Evolutionary conservation across 2,329 filamentous ascomycete species (phyloP).

Genomic region (Calycina marina): DNA sequence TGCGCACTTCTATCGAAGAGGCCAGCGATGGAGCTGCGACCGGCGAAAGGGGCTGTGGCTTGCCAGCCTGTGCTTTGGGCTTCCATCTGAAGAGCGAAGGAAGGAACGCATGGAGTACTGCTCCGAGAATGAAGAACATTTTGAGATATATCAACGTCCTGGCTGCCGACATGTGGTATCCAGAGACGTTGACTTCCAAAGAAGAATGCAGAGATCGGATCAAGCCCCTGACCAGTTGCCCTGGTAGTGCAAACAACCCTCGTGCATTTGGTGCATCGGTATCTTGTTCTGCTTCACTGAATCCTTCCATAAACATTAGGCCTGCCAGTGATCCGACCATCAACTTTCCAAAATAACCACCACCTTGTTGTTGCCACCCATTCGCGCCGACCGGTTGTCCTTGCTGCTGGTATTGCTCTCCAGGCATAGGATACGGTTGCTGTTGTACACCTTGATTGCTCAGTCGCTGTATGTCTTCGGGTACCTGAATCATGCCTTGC

Average conservation of each 20-base stretch:
- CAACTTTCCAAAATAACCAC: slow-evolving; percentile 49
- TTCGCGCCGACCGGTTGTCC: slow-evolving; percentile 39
- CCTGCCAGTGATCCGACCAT: slow-evolving; percentile 89
- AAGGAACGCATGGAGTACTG: slow-evolving; percentile 38
- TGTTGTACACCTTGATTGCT: slow-evolving; percentile 14
- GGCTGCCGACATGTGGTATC: slow-evolving; percentile 33
- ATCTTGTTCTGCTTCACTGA: slow-evolving; percentile 47
- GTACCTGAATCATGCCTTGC: slow-evolving; percentile 49
- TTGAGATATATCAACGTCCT: slow-evolving; percentile 37
- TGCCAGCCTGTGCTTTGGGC: slow-evolving; percentile 27
- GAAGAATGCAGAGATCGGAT: slow-evolving; percentile 29
- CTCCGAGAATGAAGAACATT: slow-evolving; percentile 35
- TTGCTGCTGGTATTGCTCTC: slow-evolving; percentile 28
- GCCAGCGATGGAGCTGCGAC: slow-evolving; percentile 53
- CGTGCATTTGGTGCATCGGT: slow-evolving; percentile 48
- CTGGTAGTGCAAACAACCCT: slow-evolving; percentile 50
- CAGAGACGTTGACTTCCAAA: slow-evolving; percentile 34
- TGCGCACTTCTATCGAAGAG: slow-evolving; percentile 71
- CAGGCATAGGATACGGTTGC: slow-evolving; percentile 21
- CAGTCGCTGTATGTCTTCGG: slow-evolving; percentile 41
- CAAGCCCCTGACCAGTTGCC: slow-evolving; percentile 37
- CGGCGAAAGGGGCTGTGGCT: slow-evolving; percentile 22
- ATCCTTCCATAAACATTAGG: slow-evolving; percentile 79
- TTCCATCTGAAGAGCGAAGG: slow-evolving; percentile 34
- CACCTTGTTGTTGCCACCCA: slow-evolving; percentile 37